Evolutionary conservation across 1,139 yeast genomes (phyloP), one percentile per base, ranked within the genome.

Genomic region (Kodamaea sp.): DNA sequence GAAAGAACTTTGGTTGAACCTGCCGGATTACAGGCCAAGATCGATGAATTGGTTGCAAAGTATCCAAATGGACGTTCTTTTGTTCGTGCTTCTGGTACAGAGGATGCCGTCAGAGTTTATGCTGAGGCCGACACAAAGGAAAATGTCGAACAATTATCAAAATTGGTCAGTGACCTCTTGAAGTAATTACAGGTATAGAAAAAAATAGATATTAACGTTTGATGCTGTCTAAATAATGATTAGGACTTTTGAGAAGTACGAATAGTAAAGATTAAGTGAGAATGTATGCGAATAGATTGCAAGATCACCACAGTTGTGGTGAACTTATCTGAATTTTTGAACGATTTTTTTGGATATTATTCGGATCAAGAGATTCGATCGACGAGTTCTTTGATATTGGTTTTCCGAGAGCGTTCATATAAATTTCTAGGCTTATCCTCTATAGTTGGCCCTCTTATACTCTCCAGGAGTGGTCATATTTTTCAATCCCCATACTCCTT

Each of bases 61-160:
- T 83, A 70, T 50, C 56, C 68, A 1, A 59, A 66, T 20, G 97
- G 94, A 2, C 75, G 98, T 54, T 82, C 95, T 3, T 92, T 92
- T 61, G 97, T 92, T 4, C 78, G 99, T 48, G 97, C 99, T 7
- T 85, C 96, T 43, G 99, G 98, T 12, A 92, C 99, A 2, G 99
- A 92, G 59, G 95, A 94, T 60, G 97, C 96, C 0, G 97, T 92
- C 2, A 77, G 98, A 51, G 87, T 92, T 7, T 92, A 92, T 50
- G 95, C 97, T 1, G 99, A 92, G 59, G 96, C 97, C 0, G 70
- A 66, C 10, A 75, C 68, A 15, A 43, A 47, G 28, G 66, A 55
- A 26, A 42, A 65, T 29, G 66, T 66, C 7, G 65, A 58, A 28
- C 52, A 50, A 22, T 62, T 70, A 35, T 58, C 68, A 3, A 41